Evolutionary conservation across 2,329 filamentous ascomycete genomes (phyloP), one percentile per base, ranked within the genome.

Genomic region (Xylariaceae sp.): DNA sequence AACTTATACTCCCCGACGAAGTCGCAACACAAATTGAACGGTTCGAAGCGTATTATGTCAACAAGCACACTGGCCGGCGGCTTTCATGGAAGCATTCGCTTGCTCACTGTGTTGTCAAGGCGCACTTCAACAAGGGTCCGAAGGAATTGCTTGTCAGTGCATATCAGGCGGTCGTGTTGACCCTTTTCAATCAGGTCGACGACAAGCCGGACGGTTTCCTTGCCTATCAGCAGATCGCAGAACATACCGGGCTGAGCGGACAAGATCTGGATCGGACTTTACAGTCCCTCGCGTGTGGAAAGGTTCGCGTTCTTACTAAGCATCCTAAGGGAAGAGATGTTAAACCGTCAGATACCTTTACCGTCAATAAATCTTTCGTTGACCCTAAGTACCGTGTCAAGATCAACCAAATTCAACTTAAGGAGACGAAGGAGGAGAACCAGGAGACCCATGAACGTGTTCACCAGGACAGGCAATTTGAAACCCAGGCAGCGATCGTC

Each of bases 341-440:
- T 63, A 82, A 83, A 56, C 70, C 79, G 0, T 90, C 84, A 0
- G 96, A 99, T 74, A 90, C 87, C 0, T 99, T 99, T 68, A 85
- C 85, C 0, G 87, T 96, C 68, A 97, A 97, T 76, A 74, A 81
- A 44, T 72, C 72, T 16, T 99, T 99, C 74, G 78, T 78, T 2
- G 89, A 97, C 69, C 82, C 87, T 19, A 96, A 95, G 74, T 89
- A 90, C 74, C 87, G 92, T 54, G 88, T 99, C 76, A 99, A 99
- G 79, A 97, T 99, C 79, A 99, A 98, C 76, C 93, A 97, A 75
- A 95, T 99, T 65, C 95, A 99, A 75, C 83, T 97, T 48, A 96
- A 95, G 75, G 95, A 99, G 76, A 98, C 95, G 0, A 90, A 89
- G 67, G 89, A 93, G 69, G 95, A 99, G 75, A 97, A 97, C 76